Base-by-base conservation (phyloP, 805 yeast species). In the Kodamaea fukazawae region DNA sequence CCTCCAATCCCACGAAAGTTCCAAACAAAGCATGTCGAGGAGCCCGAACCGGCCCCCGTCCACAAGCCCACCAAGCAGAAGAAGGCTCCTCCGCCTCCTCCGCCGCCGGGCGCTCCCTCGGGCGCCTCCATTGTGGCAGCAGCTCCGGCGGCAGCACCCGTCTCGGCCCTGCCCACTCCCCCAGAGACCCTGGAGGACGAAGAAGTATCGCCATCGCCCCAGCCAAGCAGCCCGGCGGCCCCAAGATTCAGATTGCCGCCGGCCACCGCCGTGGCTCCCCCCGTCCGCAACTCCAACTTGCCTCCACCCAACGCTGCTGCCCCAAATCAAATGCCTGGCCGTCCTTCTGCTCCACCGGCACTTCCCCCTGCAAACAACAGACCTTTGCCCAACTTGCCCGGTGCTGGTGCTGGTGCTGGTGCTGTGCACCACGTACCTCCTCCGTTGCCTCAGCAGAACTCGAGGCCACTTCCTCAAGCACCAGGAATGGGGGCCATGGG, bases 1-100 rank as follows among this genome's bases (percentile, higher is more conserved):
- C 95, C 95, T 4, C 95, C 95, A 11, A 67, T 86, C 37, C 95
- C 93, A 3, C 70, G 91, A 47, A 75, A 71, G 48, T 69, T 61
- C 40, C 80, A 75, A 43, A 50, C 55, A 27, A 44, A 48, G 45
- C 41, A 43, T 22, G 46, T 43, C 36, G 11, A n/a, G 48, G 53
- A 10, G 15, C 38, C 18, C 8, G 23, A 20, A 20, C 23, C 23
- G 30, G 30, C 15, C 9, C 15, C 15, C 30, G 13, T 14, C 7
- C 15, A 12, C 30, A 27, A 61, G 41, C 58, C 61, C 51, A 55
- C 5, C n/a, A 57, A 48, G 33, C 41, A 40, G 7, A 62, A 58
- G 35, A 63, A 61, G 48, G 66, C 67, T 3, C 67, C 70, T 2
- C 70, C 71, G 1, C 72, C 72, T 6, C 71, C 73, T 4, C 71